Evolutionary conservation across 768 basidiomycete species (phyloP), one percentile per base, ranked within the genome.

Genomic region (Hericium alpestre): DNA sequence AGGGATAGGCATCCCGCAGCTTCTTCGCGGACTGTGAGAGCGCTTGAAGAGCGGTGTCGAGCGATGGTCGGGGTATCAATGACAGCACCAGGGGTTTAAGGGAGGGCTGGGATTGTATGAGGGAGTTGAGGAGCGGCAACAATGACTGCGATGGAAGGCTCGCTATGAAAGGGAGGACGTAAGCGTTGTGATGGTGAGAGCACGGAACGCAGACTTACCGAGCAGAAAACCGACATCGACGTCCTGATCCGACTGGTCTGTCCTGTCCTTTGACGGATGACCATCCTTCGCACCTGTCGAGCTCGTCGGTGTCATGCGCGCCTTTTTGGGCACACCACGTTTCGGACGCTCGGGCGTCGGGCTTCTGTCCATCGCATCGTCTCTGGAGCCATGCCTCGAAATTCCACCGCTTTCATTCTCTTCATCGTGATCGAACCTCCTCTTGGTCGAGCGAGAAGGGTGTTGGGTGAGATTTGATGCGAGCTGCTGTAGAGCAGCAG

Each of bases 341-440:
- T 83, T 88, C 38, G 79, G 80, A 47, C 86, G 77, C 68, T 93
- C 90, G 15, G 89, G 87, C 2, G 90, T 90, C 8, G 90, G 88
- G 61, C 88, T 90, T 59, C 87, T 77, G 68, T 90, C 90, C 90
- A 92, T 92, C 15, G 82, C 77, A 54, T 86, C 79, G 62, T 90
- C 88, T 57, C 79, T 70, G 25, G 66, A 65, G 48, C 61, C 71
- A 46, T 61, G 59, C 37, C 59, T 43, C 18, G 51, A 56, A 54
- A 62, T 70, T 60, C 59, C 58, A 23, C 71, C 69, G 56, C 32
- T 32, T 32, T 80, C 79, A 3, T 71, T 66, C 27, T 86, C 83
- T n/a, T 89, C 87, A 18, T 90, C 88, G 1, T 71, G 67, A 54
- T 91, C 89, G 58, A 77, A 74, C 41, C 84, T 73, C 59, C 90